phyloP scores from a whole-genome alignment of 208 protist genomes.

The Herpetomonas muscarum region DNA sequence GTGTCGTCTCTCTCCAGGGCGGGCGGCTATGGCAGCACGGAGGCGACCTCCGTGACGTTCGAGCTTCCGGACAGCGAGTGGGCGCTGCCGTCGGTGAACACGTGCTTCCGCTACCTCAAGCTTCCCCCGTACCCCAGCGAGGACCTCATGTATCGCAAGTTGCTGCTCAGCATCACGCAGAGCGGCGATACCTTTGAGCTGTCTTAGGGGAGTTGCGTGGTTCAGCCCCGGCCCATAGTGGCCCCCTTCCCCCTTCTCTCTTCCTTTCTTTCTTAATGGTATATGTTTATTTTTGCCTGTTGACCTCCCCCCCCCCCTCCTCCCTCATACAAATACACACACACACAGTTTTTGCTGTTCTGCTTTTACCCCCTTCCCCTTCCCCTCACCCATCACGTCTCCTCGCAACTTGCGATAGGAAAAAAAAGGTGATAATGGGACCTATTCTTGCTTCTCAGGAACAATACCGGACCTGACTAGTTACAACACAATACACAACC shows the following conservation, averaged over 20 bases:
- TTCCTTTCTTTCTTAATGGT: slow-evolving; percentile 1
- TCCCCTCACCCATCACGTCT: no score
- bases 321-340: no score
- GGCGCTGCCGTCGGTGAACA: slow-evolving; percentile 88
- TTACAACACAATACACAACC: no score
- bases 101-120: slow-evolving; percentile 90
- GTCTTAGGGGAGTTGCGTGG: no score
- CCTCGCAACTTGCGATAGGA: no score
- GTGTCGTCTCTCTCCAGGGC: not conserved
- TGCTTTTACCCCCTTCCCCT: no score
- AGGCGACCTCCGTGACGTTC: not conserved
- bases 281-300: no score
- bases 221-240: not conserved
- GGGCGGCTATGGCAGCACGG: slow-evolving; percentile 5
- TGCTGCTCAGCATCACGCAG: slow-evolving; percentile 77
- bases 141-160: slow-evolving; percentile 82
- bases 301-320: no score
- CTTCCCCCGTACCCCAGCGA: slow-evolving; percentile 83
- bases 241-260: not conserved
- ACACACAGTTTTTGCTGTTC: no score
- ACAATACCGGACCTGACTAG: no score
- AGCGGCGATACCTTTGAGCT: slow-evolving; percentile 81
- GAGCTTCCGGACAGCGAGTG: slow-evolving; percentile 48
- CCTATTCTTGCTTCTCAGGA: no score
- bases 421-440: no score